phyloP scores from a whole-genome alignment of 2,329 filamentous ascomycete species.

The Aspergillus sp. region DNA sequence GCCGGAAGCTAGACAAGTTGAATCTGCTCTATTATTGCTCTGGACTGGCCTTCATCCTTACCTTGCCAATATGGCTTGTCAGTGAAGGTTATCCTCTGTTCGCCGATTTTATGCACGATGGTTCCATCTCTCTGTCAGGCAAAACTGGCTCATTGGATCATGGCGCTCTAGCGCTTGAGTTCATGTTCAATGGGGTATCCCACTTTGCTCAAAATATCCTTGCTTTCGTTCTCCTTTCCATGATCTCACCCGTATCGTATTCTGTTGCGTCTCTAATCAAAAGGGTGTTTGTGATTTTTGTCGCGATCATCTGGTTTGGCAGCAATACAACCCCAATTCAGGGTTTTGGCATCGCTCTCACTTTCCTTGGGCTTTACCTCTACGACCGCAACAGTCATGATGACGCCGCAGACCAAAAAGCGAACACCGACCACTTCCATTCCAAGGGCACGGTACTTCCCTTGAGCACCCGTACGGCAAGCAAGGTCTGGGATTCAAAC shows the following conservation, averaged over 20 bases:
- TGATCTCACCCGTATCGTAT: constrained; percentile 96
- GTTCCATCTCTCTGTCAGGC: constrained; percentile 75
- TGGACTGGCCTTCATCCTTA: constrained; percentile 85
- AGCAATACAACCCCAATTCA: constrained; percentile 84
- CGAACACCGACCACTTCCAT: constrained; percentile 66
- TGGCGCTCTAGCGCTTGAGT: constrained; percentile 72
- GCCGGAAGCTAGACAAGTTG: constrained; percentile 89
- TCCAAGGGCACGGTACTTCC: constrained; percentile 69
- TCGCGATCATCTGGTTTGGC: constrained; percentile 95
- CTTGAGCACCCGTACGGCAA: constrained; percentile 52
- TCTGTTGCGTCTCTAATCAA: constrained; percentile 96
- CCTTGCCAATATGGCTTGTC: constrained; percentile 90
- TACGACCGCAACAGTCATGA: constrained; percentile 92
- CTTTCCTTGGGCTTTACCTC: constrained; percentile 89
- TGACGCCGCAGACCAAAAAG: constrained; percentile 83
- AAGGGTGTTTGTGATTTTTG: constrained; percentile 93
- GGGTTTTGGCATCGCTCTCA: constrained; percentile 81
- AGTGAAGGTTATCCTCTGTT: constrained; percentile 81
- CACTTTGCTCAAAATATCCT: constrained; percentile 97
- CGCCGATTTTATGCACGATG: constrained; percentile 77
- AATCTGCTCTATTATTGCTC: constrained; percentile 98
- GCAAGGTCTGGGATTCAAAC: constrained; percentile 43
- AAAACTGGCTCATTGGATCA: constrained; percentile 74
- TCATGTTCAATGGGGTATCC: constrained; percentile 94
- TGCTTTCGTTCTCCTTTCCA: constrained; percentile 87